A percentile compares a stretch with the other conserved stretches of the same genome.
Evolutionary conservation across 371 early-diverging fungal genomes (phyloP).

Genomic region (Polyrhizophydium stewartii): DNA sequence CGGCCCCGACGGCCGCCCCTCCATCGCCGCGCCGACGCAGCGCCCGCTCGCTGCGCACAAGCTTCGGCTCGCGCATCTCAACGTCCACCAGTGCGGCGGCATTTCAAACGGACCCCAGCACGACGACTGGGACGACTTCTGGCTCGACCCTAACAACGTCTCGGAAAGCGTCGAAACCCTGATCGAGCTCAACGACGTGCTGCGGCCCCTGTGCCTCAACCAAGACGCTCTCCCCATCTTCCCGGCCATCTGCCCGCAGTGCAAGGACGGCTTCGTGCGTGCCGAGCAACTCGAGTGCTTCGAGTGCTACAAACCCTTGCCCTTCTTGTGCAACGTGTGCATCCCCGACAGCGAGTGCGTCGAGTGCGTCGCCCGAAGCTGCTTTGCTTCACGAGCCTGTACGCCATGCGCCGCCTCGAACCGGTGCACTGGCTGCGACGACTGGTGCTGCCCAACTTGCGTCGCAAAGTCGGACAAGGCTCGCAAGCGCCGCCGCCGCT

Average conservation of each 20-base stretch:
- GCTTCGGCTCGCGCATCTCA: background rate
- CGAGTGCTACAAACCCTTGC: background rate
- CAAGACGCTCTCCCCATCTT: background rate
- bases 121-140: background rate
- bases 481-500: no score
- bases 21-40: no score
- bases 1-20: no score
- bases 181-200: background rate
- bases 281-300: background rate
- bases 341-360: background rate
- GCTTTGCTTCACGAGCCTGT: background rate
- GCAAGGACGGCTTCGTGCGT: background rate
- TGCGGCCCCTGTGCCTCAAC: background rate
- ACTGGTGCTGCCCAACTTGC: background rate
- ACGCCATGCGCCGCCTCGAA: background rate
- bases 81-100: background rate
- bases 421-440: background rate
- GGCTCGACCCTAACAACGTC: background rate
- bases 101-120: background rate
- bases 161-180: background rate
- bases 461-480: no score
- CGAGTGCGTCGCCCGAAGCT: background rate
- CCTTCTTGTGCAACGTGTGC: background rate
- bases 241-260: background rate
- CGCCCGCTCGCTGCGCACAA: background rate